Conservation (phyloP, 129 eudicot species). For the Escallonia rubra region DNA sequence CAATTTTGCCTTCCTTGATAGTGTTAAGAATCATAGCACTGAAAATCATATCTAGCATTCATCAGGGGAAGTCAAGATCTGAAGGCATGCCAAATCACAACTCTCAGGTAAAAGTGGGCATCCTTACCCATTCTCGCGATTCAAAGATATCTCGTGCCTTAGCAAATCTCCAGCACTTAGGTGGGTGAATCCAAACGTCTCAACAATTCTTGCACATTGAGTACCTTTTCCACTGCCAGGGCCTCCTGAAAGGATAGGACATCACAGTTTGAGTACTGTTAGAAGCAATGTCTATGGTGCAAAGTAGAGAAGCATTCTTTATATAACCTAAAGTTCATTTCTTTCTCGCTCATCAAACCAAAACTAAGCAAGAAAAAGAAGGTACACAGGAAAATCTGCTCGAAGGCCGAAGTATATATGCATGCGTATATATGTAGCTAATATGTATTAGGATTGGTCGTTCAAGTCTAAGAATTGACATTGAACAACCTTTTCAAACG, state of each 20-base stretch:
- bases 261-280: background rate
- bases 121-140: slow-evolving; percentile 68
- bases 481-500: too few species aligned
- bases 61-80: slow-evolving; percentile 9
- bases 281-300: too few species aligned
- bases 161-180: slow-evolving; percentile 86
- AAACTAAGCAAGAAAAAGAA: too few species aligned
- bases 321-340: too few species aligned
- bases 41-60: slow-evolving; percentile 23
- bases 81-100: background rate
- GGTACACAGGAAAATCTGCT: background rate
- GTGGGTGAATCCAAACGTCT: slow-evolving; percentile 79
- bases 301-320: too few species aligned
- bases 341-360: too few species aligned
- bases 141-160: slow-evolving; percentile 67
- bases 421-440: too few species aligned
- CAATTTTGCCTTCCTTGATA: slow-evolving; percentile 79
- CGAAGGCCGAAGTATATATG: too few species aligned
- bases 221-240: slow-evolving; percentile 99
- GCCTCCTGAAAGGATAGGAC: slow-evolving; percentile 52
- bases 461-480: too few species aligned
- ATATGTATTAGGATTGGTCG: too few species aligned
- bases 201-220: slow-evolving; percentile 70
- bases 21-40: slow-evolving; percentile 76
- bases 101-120: background rate